Percentiles rank a stretch among this genome's conserved stretches.
Evolutionary conservation across 2,329 filamentous ascomycete genomes (phyloP).

Genomic region (Chaetomium sp.): DNA sequence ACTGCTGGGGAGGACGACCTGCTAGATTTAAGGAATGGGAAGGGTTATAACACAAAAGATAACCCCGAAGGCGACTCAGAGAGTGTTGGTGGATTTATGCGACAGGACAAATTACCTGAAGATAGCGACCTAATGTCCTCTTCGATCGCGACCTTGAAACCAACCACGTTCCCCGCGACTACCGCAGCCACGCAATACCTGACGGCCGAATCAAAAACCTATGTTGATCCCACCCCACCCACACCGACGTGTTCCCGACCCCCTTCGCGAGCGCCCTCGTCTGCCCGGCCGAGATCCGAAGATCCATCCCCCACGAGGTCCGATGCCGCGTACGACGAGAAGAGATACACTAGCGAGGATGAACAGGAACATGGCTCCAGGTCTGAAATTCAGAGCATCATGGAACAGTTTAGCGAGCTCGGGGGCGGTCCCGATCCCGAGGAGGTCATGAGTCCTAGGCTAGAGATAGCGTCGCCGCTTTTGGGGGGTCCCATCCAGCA

Average conservation of each 20-base stretch:
- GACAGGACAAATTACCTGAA: slow-evolving; percentile 15
- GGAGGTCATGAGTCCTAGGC: slow-evolving; percentile 87
- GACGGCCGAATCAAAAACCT: slow-evolving; percentile 50
- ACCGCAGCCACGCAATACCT: slow-evolving; percentile 48
- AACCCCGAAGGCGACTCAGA: neutral
- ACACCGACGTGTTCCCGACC: slow-evolving; percentile 59
- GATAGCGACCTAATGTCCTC: slow-evolving; percentile 46
- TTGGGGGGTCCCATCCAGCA: slow-evolving; percentile 68
- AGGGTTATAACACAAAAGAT: too few relatives aligned
- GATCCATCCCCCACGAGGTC: slow-evolving; percentile 58
- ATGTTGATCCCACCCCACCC: slow-evolving; percentile 61
- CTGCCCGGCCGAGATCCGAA: slow-evolving; percentile 50
- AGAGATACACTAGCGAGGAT: slow-evolving; percentile 60
- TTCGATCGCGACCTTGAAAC: slow-evolving; percentile 54
- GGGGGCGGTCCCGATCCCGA: slow-evolving; percentile 71
- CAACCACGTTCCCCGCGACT: slow-evolving; percentile 45
- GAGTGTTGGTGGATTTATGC: neutral
- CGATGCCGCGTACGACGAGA: slow-evolving; percentile 60
- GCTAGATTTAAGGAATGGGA: slow-evolving; percentile 12
- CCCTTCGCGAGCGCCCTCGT: slow-evolving; percentile 61
- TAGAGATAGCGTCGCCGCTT: slow-evolving; percentile 80
- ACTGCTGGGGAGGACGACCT: slow-evolving; percentile 20
- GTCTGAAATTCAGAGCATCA: slow-evolving; percentile 93
- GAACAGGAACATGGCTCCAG: slow-evolving; percentile 69
- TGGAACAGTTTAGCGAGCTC: slow-evolving; percentile 88